phyloP scores from a whole-genome alignment of 805 yeast genomes.

The Starmerella asiatica region DNA sequence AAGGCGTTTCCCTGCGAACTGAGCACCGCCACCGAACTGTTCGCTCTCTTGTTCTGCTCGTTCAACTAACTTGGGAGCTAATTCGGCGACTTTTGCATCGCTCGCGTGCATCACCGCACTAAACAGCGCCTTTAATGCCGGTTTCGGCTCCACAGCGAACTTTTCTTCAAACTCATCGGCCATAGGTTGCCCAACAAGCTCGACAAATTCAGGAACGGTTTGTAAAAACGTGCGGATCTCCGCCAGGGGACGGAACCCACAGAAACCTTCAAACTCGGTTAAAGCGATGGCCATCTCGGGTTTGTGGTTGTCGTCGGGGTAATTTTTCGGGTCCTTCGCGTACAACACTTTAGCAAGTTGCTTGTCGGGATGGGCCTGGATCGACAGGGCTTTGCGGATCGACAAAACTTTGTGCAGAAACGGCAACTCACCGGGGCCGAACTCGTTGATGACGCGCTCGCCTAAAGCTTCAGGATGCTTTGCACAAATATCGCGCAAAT shows the following conservation, averaged over 20 bases:
- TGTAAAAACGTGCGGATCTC: constrained; percentile 58
- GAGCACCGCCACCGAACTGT: constrained; percentile 21
- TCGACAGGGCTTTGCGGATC: constrained; percentile 80
- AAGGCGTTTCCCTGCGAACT: constrained; percentile 35
- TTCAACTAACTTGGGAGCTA: constrained; percentile 52
- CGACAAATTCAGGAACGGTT: constrained; percentile 62
- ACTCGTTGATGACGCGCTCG: constrained; percentile 43
- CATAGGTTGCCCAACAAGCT: constrained; percentile 55
- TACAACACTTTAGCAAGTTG: constrained; percentile 62
- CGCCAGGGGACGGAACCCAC: constrained; percentile 87
- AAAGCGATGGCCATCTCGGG: constrained; percentile 99
- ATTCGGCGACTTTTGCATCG: constrained; percentile 41
- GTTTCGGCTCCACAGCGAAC: constrained; percentile 40
- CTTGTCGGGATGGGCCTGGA: constrained; percentile 98
- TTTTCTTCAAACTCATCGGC: constrained; percentile 35
- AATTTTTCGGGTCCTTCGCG: constrained; percentile 73
- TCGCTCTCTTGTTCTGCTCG: constrained; percentile 40
- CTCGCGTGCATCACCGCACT: constrained; percentile 71
- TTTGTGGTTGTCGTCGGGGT: constrained; percentile 96
- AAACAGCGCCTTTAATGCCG: constrained; percentile 60
- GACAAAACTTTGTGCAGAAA: constrained; percentile 88
- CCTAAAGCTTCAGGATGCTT: constrained; percentile 52
- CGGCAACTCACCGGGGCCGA: constrained; percentile 68
- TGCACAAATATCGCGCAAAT: constrained; percentile 55
- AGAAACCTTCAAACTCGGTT: constrained; percentile 91